A percentile compares a stretch with the other conserved stretches of the same genome.
These are phyloP conservation scores for Gossypium gossypioides DNA, from an alignment of 441 rosid species.

Conservation along the genomic window DNA sequence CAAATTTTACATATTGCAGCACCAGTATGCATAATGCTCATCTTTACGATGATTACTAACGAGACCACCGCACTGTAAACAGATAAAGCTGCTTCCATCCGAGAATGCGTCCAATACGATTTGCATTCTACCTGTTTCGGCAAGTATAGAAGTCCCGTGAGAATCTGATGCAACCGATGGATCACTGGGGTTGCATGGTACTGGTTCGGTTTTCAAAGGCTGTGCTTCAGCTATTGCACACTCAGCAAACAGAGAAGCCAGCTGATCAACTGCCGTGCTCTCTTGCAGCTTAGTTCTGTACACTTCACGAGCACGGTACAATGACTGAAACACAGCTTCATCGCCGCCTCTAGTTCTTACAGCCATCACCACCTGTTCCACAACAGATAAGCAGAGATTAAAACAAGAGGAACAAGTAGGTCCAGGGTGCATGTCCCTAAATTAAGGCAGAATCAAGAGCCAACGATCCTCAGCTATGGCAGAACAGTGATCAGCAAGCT, in stretches of 20 bases:
- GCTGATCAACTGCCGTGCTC: constrained; percentile 54
- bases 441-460: neutral
- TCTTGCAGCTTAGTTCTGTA: constrained; percentile 48
- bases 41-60: constrained; percentile 78
- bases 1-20: constrained; percentile 28
- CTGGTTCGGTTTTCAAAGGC: constrained; percentile 35
- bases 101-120: constrained; percentile 75
- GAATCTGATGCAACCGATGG: constrained; percentile 27
- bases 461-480: no score
- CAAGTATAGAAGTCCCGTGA: constrained; percentile 56
- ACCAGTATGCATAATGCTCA: constrained; percentile 86
- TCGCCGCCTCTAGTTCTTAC: constrained; percentile 68
- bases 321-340: constrained; percentile 53
- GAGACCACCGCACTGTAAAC: constrained; percentile 69
- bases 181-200: constrained; percentile 10
- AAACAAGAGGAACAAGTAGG: neutral
- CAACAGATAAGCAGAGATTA: neutral
- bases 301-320: constrained; percentile 68
- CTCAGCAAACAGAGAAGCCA: constrained; percentile 84
- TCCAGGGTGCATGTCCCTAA: neutral
- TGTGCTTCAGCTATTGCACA: constrained; percentile 80
- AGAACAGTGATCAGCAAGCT: no score
- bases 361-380: constrained; percentile 73
- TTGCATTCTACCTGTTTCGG: constrained; percentile 72
- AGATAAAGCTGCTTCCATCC: constrained; percentile 89